Evolutionary conservation across 257 asterid genomes (phyloP), one percentile per base, ranked within the genome.

Genomic region (Solanum sejunctum): DNA sequence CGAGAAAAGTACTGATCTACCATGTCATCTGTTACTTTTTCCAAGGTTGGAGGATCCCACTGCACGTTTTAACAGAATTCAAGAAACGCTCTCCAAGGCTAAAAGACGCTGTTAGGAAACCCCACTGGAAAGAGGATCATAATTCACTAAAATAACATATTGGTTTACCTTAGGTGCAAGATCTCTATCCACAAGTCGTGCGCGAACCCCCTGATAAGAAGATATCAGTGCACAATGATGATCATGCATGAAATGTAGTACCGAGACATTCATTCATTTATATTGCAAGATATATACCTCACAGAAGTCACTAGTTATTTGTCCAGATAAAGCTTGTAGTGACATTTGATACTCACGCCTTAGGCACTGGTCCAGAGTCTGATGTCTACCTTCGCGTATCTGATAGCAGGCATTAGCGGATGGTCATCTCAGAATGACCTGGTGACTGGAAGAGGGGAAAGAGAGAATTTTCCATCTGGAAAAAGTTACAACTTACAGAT

Each of bases 21-120:
- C 99, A 96, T 96, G 90, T 96, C 98, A 81, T 91, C 54, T 12
- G 98, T 86, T 87, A 92, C 98, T 54, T 91, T 87, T 73, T 93
- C 95, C 92, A 96, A 90, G 84, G 89, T 96, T 61, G 98, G 99
- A 69, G 99, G 99, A 85, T 91, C 91, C 98, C 99, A 96, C 99
- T 96, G 96, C 92, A 91, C 47, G 63, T 63, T 85, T 39, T 41
- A 57, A 75, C 10, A 70, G 23, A 41, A 57, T 12, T 16, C 83
- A 52, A 52, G 52, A 73, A 58, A 60, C 21, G 12, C 57, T 36
- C 73, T 28, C 26, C 12, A 32, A 79, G 18, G 18, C 58, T 67
- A 57, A 64, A 56, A 52, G 10, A 11, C 15, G 7, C 6, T 55
- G 4, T 39, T 12, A 4, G 60, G 39, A 81, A 17, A 26, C 66